Evolutionary conservation across 768 basidiomycete species (phyloP).

Genomic region (Hericium rajendrae): DNA sequence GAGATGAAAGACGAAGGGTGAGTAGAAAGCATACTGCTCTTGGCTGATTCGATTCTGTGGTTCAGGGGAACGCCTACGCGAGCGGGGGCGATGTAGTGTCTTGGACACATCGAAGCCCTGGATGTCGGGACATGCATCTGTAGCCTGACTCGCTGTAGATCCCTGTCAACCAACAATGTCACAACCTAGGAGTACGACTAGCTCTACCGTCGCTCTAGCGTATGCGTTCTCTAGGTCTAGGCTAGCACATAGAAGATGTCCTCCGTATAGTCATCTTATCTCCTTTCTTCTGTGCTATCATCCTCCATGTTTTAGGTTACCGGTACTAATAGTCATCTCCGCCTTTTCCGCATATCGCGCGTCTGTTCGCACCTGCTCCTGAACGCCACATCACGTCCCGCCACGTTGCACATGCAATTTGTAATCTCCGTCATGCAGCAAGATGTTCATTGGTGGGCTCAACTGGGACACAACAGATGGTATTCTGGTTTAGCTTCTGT

Average conservation of each 20-base stretch:
- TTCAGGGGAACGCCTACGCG: slow-evolving; percentile 3
- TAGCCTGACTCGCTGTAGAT: slow-evolving; percentile 9
- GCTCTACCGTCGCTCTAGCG: slow-evolving; percentile 17
- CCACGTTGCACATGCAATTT: slow-evolving; percentile 3
- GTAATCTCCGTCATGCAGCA: slow-evolving; percentile 42
- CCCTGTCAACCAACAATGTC: slow-evolving; percentile 11
- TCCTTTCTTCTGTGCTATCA: slow-evolving; percentile 38
- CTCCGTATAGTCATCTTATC: slow-evolving; percentile 63
- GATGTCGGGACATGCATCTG: not conserved
- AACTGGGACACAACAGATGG: slow-evolving; percentile 99
- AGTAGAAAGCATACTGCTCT: slow-evolving; percentile 26
- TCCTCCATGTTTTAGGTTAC: slow-evolving; percentile 52
- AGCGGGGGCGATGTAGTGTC: slow-evolving; percentile 12
- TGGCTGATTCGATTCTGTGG: slow-evolving; percentile 15
- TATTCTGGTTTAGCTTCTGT: slow-evolving; percentile 35
- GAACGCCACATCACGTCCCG: slow-evolving; percentile 6
- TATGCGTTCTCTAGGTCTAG: slow-evolving; percentile 47
- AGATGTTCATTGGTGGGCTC: slow-evolving; percentile 98
- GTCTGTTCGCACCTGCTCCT: slow-evolving; percentile 1
- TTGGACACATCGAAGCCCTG: slow-evolving; percentile 24
- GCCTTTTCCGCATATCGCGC: slow-evolving; percentile 29
- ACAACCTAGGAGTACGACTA: slow-evolving; percentile 14
- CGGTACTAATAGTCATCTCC: slow-evolving; percentile 65
- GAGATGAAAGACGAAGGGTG: slow-evolving; percentile 99
- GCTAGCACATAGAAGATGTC: slow-evolving; percentile 22